Conservation (phyloP, 441 rosid species). For the Populus hybrid region DNA sequence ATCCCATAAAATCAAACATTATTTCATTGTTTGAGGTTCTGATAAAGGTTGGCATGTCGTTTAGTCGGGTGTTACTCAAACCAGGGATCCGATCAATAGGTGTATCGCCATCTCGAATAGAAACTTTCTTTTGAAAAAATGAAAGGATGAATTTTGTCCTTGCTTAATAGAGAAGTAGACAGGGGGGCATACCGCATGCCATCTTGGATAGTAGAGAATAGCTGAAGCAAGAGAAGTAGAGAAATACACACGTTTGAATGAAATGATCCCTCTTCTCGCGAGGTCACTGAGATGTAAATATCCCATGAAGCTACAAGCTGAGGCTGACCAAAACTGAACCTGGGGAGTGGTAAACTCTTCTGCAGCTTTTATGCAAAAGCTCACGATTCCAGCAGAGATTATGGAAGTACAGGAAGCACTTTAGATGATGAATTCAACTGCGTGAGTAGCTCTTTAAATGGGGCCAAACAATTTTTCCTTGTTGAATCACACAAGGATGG, state of each 20-base stretch:
- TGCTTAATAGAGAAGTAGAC: too few species aligned
- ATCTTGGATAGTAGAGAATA: not conserved
- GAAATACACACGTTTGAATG: conserved; percentile 18
- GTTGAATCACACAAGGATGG: conserved; percentile 19
- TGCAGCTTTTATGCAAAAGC: conserved; percentile 25
- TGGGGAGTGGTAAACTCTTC: conserved; percentile 20
- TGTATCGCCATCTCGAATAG: conserved; percentile 13
- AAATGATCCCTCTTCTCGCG: conserved; percentile 19
- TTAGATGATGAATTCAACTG: conserved; percentile 16
- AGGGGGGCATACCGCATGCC: too few species aligned
- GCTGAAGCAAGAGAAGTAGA: not conserved
- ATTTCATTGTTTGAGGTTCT: conserved; percentile 15
- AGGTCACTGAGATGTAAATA: conserved; percentile 17
- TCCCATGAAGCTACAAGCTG: conserved; percentile 26
- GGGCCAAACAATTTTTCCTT: conserved; percentile 22
- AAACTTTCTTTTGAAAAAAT: not conserved
- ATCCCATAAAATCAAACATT: conserved; percentile 11
- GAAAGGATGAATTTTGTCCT: too few species aligned
- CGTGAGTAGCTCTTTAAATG: conserved; percentile 26
- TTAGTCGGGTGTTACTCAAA: conserved; percentile 12
- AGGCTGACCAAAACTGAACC: conserved; percentile 26
- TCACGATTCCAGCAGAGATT: conserved; percentile 23
- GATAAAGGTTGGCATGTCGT: conserved; percentile 27
- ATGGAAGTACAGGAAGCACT: conserved; percentile 29
- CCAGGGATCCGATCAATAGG: conserved; percentile 23